phyloP scores from a whole-genome alignment of 2,329 filamentous ascomycete genomes.

The Talaromyces sp. region DNA sequence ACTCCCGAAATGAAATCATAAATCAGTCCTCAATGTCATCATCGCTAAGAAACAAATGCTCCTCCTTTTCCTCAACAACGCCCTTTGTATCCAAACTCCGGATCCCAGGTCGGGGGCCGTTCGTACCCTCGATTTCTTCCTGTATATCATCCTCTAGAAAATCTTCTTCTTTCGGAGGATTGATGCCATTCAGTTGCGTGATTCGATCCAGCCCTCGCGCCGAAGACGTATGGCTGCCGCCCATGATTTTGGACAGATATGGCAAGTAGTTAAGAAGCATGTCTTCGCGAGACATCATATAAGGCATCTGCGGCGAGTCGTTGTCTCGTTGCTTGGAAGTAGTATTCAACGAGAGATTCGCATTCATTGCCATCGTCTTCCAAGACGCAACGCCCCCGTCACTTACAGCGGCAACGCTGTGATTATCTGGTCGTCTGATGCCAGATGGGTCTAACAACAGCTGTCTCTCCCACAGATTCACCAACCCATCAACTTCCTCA shows the following conservation, averaged over 20 bases:
- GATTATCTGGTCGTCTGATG: not conserved
- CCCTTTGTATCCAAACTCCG: not conserved
- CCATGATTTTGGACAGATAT: constrained; percentile 66
- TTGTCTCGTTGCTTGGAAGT: constrained; percentile 3
- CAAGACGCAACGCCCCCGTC: constrained; percentile 34
- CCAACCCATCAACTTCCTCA: constrained; percentile 71
- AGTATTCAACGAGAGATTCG: not conserved
- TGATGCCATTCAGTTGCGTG: constrained; percentile 59
- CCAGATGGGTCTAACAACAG: constrained; percentile 21
- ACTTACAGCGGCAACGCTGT: not conserved
- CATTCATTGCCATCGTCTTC: constrained; percentile 20
- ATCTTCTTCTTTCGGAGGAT: constrained; percentile 25
- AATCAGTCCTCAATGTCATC: constrained; percentile 71
- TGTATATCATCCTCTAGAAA: constrained; percentile 36
- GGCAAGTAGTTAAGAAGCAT: constrained; percentile 74
- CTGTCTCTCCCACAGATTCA: constrained; percentile 44
- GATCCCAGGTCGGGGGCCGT: not conserved
- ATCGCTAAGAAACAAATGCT: constrained; percentile 69
- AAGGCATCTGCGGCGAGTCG: constrained; percentile 17
- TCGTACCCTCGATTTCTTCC: constrained; percentile 34
- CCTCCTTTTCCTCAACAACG: constrained; percentile 46
- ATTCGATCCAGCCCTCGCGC: constrained; percentile 60
- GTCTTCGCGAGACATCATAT: constrained; percentile 34
- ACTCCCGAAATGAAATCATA: not conserved
- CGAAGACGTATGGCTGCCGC: constrained; percentile 29